phyloP scores from a whole-genome alignment of 2,329 filamentous ascomycete genomes.

The Cladosporium sp. region DNA sequence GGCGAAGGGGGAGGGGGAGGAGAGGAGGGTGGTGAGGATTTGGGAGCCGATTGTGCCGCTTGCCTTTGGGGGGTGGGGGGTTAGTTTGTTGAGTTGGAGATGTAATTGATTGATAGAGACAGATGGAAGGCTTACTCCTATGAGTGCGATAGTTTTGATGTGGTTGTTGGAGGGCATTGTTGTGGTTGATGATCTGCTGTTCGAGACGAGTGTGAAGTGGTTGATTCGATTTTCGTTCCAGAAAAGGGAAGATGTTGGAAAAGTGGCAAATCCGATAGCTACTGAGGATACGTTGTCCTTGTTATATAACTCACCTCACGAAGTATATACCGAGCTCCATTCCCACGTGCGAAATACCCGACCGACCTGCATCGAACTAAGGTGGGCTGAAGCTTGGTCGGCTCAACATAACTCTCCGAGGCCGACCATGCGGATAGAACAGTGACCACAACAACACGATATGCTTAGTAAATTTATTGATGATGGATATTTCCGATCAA shows the following conservation, averaged over 20 bases:
- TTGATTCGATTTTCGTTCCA: background rate
- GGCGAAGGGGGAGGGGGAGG: conserved; percentile 34
- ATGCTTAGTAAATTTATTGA: background rate
- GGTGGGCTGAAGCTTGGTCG: background rate
- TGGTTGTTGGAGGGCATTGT: conserved; percentile 23
- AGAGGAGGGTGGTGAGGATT: conserved; percentile 38
- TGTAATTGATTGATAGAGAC: background rate
- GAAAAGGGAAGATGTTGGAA: background rate
- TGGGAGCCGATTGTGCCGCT: conserved; percentile 39
- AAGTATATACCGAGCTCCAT: background rate
- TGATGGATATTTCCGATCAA: background rate
- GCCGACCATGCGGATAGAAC: background rate
- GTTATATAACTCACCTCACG: background rate
- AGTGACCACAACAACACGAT: background rate
- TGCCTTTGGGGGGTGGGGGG: conserved; percentile 25
- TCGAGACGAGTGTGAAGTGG: background rate
- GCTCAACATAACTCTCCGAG: conserved; percentile 4
- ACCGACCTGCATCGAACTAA: background rate
- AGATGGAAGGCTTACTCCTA: conserved; percentile 34
- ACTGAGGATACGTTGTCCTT: background rate
- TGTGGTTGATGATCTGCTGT: background rate
- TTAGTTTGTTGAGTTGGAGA: background rate
- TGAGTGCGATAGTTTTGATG: conserved; percentile 42
- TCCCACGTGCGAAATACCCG: background rate
- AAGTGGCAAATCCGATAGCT: background rate